Base-by-base conservation (phyloP, 1,139 yeast species). In the Geotrichum klebahnii region DNA sequence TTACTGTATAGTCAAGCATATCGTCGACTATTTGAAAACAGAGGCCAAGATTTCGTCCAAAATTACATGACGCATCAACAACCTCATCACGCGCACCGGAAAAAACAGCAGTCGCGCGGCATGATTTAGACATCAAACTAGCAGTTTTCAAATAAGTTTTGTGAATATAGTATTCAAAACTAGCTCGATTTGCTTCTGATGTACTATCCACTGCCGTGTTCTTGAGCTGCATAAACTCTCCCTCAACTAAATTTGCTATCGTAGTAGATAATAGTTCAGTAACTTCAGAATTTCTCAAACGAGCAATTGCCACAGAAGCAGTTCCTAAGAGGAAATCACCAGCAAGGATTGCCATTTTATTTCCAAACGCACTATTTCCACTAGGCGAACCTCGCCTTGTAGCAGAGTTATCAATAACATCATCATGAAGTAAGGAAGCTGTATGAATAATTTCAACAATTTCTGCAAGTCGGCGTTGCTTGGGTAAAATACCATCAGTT, bases 401-500 rank as follows among this genome's bases (percentile, higher is more conserved):
- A 61, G 88, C 97, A 0, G 96, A 84, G 61, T 84, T 79, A 70
- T 92, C 99, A 61, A 94, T 90, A 54, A 92, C 98, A 67, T 92
- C 99, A 70, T 92, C 99, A 67, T 92, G 99, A 49, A 92, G 76
- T 56, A 92, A 71, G n/a, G 95, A 84, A 1, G 98, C 97, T 1
- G 98, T 92, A 67, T 92, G 98, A 57, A 92, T 92, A 96, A 92
- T 88, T 68, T 92, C 99, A 10, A 92, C 96, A 61, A 92, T 90
- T 69, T 92, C 98, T 0, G 98, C 98, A 54, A 92, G 74, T 52
- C 98, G 77, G 57, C 97, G 76, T 69, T 92, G 99, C 59, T 92
- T 89, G 43, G 98, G 97, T 54, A 90, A 73, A 48, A 92, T 88
- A 77, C 80, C 62, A 73, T 70, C 63, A 5, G 66, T 57, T 49